phyloP scores from a whole-genome alignment of 225 moss, liverwort and hornwort species.

The Thuidium tamariscinum region DNA sequence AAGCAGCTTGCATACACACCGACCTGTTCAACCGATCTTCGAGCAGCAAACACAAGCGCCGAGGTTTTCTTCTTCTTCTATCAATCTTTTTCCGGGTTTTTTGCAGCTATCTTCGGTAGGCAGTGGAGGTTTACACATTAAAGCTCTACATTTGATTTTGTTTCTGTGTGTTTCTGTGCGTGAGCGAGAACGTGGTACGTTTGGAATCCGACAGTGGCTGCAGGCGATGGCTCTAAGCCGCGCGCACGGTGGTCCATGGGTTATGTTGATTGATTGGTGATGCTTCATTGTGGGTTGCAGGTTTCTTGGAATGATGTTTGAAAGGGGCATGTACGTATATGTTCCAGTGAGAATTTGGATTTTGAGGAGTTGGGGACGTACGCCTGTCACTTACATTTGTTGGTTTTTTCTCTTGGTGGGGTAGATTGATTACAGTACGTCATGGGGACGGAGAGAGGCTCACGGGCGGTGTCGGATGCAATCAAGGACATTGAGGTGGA shows the following conservation, averaged over 20 bases:
- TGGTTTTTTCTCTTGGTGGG: background rate
- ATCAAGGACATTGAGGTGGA: slow-evolving; percentile 70
- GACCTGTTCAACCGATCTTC: background rate
- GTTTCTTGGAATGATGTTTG: background rate
- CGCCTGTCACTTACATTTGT: background rate
- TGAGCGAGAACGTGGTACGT: background rate
- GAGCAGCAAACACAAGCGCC: background rate
- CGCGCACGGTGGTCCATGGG: background rate
- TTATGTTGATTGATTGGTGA: background rate
- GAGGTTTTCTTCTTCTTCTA: background rate
- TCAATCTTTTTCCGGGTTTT: background rate
- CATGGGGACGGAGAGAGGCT: slow-evolving; percentile 31
- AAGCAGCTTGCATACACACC: background rate
- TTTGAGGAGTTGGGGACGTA: background rate
- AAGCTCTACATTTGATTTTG: too few species aligned
- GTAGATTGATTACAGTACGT: background rate
- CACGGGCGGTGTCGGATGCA: slow-evolving; percentile 39
- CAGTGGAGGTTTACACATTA: background rate
- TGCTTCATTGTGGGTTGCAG: background rate
- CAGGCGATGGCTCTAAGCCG: background rate
- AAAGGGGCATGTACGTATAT: background rate
- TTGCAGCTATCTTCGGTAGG: background rate
- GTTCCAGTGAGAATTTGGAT: background rate
- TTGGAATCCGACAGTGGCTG: background rate
- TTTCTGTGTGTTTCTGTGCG: background rate